These are phyloP conservation scores for Candida xiaguanensis DNA, from an alignment of 805 yeast species.

Conservation along the genomic window DNA sequence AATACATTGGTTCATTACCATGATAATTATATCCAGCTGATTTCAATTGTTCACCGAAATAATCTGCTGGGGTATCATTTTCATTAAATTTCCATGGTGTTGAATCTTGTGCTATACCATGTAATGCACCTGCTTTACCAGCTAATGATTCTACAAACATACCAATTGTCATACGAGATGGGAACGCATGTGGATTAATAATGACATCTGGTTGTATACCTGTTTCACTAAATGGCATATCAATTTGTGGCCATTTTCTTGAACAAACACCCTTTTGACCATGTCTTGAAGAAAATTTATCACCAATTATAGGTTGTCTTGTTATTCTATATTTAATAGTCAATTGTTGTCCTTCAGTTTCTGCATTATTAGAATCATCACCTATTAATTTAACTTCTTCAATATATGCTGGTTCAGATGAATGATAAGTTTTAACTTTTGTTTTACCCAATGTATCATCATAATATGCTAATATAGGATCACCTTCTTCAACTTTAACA, in stretches of 20 bases:
- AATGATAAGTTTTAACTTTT: constrained; percentile 87
- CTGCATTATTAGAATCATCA: constrained; percentile 56
- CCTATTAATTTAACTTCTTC: constrained; percentile 93
- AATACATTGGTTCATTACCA: constrained; percentile 98
- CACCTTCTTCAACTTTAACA: constrained; percentile 86
- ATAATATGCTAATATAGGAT: constrained; percentile 88
- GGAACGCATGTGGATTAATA: constrained; percentile 99
- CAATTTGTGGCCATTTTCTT: constrained; percentile 94
- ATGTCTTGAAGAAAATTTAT: constrained; percentile 95
- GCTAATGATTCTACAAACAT: constrained; percentile 98
- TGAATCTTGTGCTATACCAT: constrained; percentile 95
- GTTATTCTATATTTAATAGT: constrained; percentile 89
- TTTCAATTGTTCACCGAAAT: constrained; percentile 88
- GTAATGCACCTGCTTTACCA: constrained; percentile 98
- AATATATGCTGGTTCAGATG: constrained; percentile 89
- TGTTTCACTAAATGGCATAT: constrained; percentile 94
- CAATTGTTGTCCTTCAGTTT: constrained; percentile 75
- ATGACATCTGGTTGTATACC: constrained; percentile 98
- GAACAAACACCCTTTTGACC: constrained; percentile 99
- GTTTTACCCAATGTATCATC: constrained; percentile 92
- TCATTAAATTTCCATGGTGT: constrained; percentile 96
- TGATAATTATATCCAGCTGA: constrained; percentile 94
- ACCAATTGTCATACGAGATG: constrained; percentile 99
- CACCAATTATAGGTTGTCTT: constrained; percentile 93
- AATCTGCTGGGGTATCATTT: constrained; percentile 93